Percentiles rank a stretch among this genome's conserved stretches.
Conservation (phyloP, 2,329 filamentous ascomycete genomes). For the Chalaropsis thielavioides region DNA sequence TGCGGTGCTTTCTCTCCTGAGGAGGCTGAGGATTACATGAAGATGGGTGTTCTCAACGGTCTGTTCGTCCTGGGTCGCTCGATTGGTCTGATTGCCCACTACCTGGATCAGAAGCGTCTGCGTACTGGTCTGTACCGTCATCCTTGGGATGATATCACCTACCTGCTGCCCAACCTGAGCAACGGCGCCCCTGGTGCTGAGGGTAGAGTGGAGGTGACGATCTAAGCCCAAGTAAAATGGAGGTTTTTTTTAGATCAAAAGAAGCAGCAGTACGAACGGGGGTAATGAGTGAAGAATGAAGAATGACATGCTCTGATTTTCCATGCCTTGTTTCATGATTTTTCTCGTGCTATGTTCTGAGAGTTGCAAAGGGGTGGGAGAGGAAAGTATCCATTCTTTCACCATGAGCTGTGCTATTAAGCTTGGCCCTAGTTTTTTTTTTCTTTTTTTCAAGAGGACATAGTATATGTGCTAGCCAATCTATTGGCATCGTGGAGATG, state of each 20-base stretch:
- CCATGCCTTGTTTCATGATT: background rate
- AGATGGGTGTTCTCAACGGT: slow-evolving; percentile 98
- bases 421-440: slow-evolving; percentile 10
- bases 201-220: slow-evolving; percentile 78
- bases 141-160: slow-evolving; percentile 98
- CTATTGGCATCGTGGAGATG: background rate
- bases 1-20: slow-evolving; percentile 91
- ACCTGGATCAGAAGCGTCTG: slow-evolving; percentile 98
- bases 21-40: slow-evolving; percentile 96
- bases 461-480: background rate
- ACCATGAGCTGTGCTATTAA: background rate
- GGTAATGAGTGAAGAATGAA: background rate
- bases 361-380: background rate
- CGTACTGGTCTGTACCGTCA: slow-evolving; percentile 97
- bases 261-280: slow-evolving; percentile 12
- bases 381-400: background rate
- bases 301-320: background rate
- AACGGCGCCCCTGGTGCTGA: slow-evolving; percentile 58
- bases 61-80: slow-evolving; percentile 93
- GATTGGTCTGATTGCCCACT: slow-evolving; percentile 99
- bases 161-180: slow-evolving; percentile 70
- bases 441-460: slow-evolving; percentile 5
- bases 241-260: slow-evolving; percentile 21
- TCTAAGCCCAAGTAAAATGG: slow-evolving; percentile 33
- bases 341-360: background rate